Conservation (phyloP, 768 basidiomycete species). For the Amanita pseudoporphyria region DNA sequence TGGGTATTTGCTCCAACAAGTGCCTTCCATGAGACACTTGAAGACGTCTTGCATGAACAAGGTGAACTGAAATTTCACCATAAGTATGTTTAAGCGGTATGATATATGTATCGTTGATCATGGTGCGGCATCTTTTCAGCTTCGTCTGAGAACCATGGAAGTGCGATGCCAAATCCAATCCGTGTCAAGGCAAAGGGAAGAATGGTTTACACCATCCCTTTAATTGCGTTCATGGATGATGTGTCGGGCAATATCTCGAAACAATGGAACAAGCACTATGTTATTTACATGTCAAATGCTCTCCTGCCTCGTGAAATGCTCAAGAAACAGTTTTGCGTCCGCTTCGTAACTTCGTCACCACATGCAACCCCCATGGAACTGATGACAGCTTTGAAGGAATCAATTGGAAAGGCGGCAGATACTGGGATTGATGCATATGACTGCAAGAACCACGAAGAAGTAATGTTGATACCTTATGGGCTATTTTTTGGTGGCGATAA, state of each 20-base stretch:
- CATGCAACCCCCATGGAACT: constrained; percentile 24
- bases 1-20: not conserved
- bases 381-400: too few relatives aligned
- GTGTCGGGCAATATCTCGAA: constrained; percentile 36
- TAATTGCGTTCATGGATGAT: constrained; percentile 35
- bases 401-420: too few relatives aligned
- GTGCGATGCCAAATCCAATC: constrained; percentile 18
- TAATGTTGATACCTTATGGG: constrained; percentile 19
- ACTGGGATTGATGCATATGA: constrained; percentile 34
- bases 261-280: constrained; percentile 38
- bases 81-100: constrained; percentile 5
- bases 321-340: constrained; percentile 21
- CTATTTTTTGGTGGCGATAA: constrained; percentile 33
- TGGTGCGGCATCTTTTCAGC: not conserved
- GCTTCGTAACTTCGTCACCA: constrained; percentile 21
- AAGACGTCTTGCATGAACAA: not conserved
- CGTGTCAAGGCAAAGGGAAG: constrained; percentile 17
- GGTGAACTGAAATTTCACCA: constrained; percentile 6
- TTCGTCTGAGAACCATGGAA: not conserved
- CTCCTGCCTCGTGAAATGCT: constrained; percentile 18
- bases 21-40: not conserved
- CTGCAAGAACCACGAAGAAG: not conserved
- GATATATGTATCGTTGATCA: constrained; percentile 5
- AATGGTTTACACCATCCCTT: constrained; percentile 21
- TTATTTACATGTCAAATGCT: constrained; percentile 22